Evolutionary conservation across 2,329 filamentous ascomycete species (phyloP), one percentile per base, ranked within the genome.

Genomic region (Cryphonectria naterciae): DNA sequence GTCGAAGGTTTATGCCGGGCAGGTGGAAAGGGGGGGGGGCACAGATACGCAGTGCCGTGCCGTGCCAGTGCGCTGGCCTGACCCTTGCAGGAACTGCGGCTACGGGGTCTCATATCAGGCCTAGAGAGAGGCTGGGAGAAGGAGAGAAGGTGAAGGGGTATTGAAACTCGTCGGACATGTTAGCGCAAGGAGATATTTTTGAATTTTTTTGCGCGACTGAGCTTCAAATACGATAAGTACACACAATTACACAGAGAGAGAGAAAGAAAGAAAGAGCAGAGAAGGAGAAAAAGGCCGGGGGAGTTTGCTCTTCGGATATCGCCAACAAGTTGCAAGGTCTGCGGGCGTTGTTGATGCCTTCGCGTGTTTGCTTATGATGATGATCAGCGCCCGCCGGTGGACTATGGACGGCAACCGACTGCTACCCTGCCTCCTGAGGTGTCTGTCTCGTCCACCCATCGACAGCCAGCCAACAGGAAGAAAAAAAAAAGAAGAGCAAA

Each of bases 161-260:
- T 58, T 58, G 54, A 58, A 58, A 58, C 54, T 58, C 54, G 54
- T 32, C 28, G 54, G 54, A 7, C 28, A 32, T 32, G 54, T 58
- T 58, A 35, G 54, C 54, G 28, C 15, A 4, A 58, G 25, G 25
- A n/a, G 54, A 17, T 19, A 32, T 35, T 58, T 28, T 17, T 28
- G 13, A 6, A 2, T 17, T 7, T 22, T 46, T 46, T 46, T 46
- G n/a, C 28, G 52, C 13, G n/a, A 56, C 25, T 28, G n/a, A 15
- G n/a, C n/a, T 15, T 28, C 1, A 11, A 6, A 17, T 28, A 58
- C 22, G 15, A 35, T 58, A 58, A 7, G 17, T 15, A 43, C 41
- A 43, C 41, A 43, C 41, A 46, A 1, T 22, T 5, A 46, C 17
- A 46, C 43, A 22, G 43, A 49, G 19, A n/a, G 22, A n/a, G 46